These are phyloP conservation scores for Tuber microsphaerosporum DNA, from an alignment of 495 filamentous ascomycete species.

Conservation along the genomic window DNA sequence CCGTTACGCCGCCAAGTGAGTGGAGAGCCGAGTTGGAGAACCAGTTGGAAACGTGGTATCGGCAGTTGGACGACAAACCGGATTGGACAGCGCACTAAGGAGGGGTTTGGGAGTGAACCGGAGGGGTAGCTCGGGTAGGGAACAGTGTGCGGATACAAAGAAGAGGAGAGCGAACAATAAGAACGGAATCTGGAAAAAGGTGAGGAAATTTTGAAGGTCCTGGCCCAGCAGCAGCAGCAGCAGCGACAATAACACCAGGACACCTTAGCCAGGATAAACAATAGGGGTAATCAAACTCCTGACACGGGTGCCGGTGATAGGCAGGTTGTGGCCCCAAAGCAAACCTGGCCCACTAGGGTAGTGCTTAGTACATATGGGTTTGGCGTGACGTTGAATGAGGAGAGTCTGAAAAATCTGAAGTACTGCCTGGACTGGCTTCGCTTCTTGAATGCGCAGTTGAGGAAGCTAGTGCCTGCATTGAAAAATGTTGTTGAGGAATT, in stretches of 20 bases:
- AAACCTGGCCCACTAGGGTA: constrained; percentile 67
- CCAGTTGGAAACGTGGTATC: constrained; percentile 76
- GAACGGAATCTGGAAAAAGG: constrained; percentile 38
- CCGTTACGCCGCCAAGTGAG: constrained; percentile 72
- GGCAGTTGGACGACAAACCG: constrained; percentile 71
- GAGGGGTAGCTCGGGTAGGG: constrained; percentile 4
- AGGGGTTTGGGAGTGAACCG: constrained; percentile 50
- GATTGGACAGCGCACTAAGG: constrained; percentile 71
- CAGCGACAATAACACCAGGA: constrained; percentile 28
- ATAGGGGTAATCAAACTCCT: neutral
- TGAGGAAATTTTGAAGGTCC: constrained; percentile 35
- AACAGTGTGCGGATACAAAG: constrained; percentile 50
- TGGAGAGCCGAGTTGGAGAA: constrained; percentile 72
- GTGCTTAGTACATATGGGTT: constrained; percentile 78
- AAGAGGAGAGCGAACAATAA: constrained; percentile 42
- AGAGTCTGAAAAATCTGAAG: constrained; percentile 66
- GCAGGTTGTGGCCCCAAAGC: neutral
- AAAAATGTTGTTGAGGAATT: constrained; percentile 67
- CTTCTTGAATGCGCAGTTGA: constrained; percentile 67
- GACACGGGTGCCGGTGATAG: constrained; percentile 27
- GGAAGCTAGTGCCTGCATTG: constrained; percentile 60
- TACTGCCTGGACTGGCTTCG: constrained; percentile 70
- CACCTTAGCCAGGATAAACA: neutral
- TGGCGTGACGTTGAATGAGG: constrained; percentile 78
- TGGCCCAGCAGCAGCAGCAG: constrained; percentile 61